Percentiles rank a stretch among this genome's conserved stretches.
Evolutionary conservation across 805 yeast species (phyloP).

Genomic region (Komagataella kurtzmanii): DNA sequence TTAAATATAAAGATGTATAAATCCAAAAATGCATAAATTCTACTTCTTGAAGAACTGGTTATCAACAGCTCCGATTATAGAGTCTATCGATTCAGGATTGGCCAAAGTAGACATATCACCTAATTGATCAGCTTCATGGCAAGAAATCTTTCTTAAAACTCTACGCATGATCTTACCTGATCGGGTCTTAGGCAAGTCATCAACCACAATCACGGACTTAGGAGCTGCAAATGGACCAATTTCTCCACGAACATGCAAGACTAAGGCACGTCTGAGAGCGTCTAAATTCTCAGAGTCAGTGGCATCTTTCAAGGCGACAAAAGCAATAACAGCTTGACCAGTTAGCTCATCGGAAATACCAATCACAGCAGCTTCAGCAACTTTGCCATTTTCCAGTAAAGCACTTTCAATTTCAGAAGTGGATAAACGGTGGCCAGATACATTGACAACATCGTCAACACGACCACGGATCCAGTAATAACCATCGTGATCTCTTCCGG

Average conservation of each 20-base stretch:
- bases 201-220: slow-evolving; percentile 65
- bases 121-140: slow-evolving; percentile 84
- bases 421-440: slow-evolving; percentile 94
- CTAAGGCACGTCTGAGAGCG: slow-evolving; percentile 57
- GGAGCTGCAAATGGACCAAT: slow-evolving; percentile 97
- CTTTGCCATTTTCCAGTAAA: slow-evolving; percentile 61
- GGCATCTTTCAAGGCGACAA: slow-evolving; percentile 66
- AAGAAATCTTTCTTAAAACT: slow-evolving; percentile 82
- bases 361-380: slow-evolving; percentile 93
- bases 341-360: slow-evolving; percentile 92
- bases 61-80: slow-evolving; percentile 58
- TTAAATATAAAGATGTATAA: neutral
- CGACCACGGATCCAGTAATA: slow-evolving; percentile 97
- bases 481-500: slow-evolving; percentile 93
- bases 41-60: slow-evolving; percentile 22
- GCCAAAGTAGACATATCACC: slow-evolving; percentile 88
- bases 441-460: slow-evolving; percentile 97
- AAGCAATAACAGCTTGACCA: slow-evolving; percentile 96
- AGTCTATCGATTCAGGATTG: slow-evolving; percentile 74
- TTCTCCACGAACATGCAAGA: slow-evolving; percentile 80
- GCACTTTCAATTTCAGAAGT: slow-evolving; percentile 97
- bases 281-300: slow-evolving; percentile 30
- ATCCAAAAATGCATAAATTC: neutral
- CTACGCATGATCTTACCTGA: slow-evolving; percentile 99
- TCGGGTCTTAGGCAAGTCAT: slow-evolving; percentile 94